Base-by-base conservation (phyloP, 495 filamentous ascomycete species). In the Bathelium albidoporum region DNA sequence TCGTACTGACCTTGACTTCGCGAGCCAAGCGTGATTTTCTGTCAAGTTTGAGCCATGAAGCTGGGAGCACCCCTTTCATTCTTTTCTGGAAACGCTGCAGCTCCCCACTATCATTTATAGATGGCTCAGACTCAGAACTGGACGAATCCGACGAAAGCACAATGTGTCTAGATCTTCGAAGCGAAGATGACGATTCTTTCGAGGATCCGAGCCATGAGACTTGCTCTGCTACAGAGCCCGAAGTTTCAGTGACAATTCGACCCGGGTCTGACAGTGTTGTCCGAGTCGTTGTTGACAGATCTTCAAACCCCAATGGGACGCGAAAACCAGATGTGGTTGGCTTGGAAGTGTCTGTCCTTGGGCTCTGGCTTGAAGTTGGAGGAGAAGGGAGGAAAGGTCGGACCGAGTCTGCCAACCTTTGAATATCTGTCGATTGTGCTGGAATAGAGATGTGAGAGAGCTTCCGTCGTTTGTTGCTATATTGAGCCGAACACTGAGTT, bases 41-140 rank as follows among this genome's bases (percentile, higher is more conserved):
- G 67, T 96, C 86, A 43, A 97, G 77, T 66, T 88, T 83, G 52
- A 95, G 79, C 87, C 88, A 96, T 2, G 93, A 97, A 4, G 93
- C 93, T 39, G 93, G 92, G 49, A 97, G 80, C 18, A 96, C 91
- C 39, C 92, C 92, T 61, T 85, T 85, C 52, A 93, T 93, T 63
- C 75, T 84, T 52, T 78, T 81, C 44, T 81, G 75, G 18, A 78
- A 68, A 59, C 69, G 70, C 64, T 71, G 68, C 12, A 85, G 59
- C 63, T 75, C 67, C 9, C 59, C 62, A n/a, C 41, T 43, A 5
- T 72, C 49, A 16, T 29, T 29, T 9, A 24, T 28, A 55, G 49
- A 55, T 9, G 16, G 32, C 2, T 32, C 67, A 1, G 73, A 67
- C 7, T 32, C 68, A 11, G 63, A 26, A n/a, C 53, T 12, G 32